Conservation (phyloP, 163 green algal genomes). For the Scenedesmus sp. region DNA sequence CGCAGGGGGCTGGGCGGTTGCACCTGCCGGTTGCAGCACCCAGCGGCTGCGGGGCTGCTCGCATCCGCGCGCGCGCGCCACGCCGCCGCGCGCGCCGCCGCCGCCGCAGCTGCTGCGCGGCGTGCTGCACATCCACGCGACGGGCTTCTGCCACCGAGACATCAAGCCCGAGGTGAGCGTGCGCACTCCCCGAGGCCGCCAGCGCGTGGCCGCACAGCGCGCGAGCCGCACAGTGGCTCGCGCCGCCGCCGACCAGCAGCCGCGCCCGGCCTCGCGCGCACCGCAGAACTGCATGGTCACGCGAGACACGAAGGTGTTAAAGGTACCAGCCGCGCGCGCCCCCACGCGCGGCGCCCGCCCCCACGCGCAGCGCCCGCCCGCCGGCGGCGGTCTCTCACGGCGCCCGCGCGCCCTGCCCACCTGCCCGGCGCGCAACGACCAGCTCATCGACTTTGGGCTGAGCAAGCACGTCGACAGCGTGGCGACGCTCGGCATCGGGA, state of each 20-base stretch:
- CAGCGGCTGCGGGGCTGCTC: background rate
- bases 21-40: background rate
- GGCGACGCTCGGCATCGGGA: conserved; percentile 77
- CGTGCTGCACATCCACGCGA: conserved; percentile 74
- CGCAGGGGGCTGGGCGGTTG: conserved; percentile 24
- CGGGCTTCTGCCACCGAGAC: conserved; percentile 63
- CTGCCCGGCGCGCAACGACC: no score
- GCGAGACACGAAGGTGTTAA: conserved; percentile 59
- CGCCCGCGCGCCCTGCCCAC: no score
- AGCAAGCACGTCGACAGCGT: conserved; percentile 78
- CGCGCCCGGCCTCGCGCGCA: no score
- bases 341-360: no score
- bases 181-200: no score
- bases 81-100: background rate
- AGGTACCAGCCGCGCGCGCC: background rate
- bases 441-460: conserved; percentile 91
- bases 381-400: no score
- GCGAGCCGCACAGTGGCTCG: no score
- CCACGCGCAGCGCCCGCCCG: no score
- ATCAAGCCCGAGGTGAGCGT: conserved; percentile 87
- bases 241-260: no score
- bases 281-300: conserved; percentile 92
- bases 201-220: no score
- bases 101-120: conserved; percentile 56
- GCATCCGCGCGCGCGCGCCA: background rate